Evolutionary conservation across 2,329 filamentous ascomycete species (phyloP), one percentile per base, ranked within the genome.

Genomic region (Escovopsis sp.): DNA sequence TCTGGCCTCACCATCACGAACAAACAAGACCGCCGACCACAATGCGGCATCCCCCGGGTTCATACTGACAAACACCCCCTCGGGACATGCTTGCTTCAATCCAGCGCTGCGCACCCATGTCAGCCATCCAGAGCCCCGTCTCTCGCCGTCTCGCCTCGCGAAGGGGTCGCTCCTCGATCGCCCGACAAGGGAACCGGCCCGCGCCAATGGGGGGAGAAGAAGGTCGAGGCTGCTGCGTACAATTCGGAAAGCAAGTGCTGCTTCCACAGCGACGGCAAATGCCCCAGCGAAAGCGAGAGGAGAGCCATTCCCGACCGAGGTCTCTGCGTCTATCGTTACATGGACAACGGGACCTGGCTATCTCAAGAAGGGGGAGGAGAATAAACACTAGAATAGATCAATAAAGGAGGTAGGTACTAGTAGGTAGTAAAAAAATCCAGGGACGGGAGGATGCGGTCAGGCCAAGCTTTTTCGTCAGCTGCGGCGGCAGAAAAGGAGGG

Each of bases 1-100:
- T 37, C 35, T 16, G 8, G 33, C 16, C 36, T 36, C 63, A 90
- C 88, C 88, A 65, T 83, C 79, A 38, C 85, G 80, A 42, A 94
- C 76, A 53, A 96, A 96, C 19, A 96, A 66, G 15, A 93, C 81
- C n/a, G 85, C 87, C 23, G 78, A 79, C 88, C 88, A 96, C 33
- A 86, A 62, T 13, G 76, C 75, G 14, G 83, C 75, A 51, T 94
- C 79, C 17, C 80, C 81, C 0, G 84, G 83, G 19, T 80, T 82
- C 40, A 94, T 70, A 54, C 72, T 83, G 57, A 94, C 72, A 58
- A 90, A 94, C 41, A 94, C 69, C 35, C 90, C 88, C 38, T 84
- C 75, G 2, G 87, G 87, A 54, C 81, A 86, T 39, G 79, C 76
- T 60, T 83, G 73, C 56, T 81, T 86, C 47, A 94, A 67, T 41